Percentiles rank a stretch among this genome's conserved stretches.
These are phyloP conservation scores for Fusarium miscanthi DNA, from an alignment of 2,329 filamentous ascomycete species.

Conservation along the genomic window DNA sequence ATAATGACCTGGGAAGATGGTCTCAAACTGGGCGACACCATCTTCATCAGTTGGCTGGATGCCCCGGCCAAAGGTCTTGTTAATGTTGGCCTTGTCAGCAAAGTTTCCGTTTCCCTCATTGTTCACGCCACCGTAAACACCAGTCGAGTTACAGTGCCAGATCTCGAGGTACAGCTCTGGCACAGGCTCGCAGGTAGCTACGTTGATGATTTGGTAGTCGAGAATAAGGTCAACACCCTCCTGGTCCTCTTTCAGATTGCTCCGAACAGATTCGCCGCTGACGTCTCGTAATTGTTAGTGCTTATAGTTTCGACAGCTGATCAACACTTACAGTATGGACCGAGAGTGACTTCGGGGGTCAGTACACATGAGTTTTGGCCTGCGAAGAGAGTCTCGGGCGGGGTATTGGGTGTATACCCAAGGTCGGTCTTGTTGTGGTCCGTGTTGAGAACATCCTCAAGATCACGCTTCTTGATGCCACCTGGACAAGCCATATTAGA, in stretches of 20 bases:
- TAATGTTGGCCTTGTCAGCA: slow-evolving; percentile 45
- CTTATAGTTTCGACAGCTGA: fast-evolving
- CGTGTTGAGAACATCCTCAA: slow-evolving; percentile 49
- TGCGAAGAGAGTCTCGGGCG: slow-evolving; percentile 50
- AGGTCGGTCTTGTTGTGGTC: slow-evolving; percentile 53
- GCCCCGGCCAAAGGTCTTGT: slow-evolving; percentile 49
- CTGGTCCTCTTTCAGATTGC: slow-evolving; percentile 55
- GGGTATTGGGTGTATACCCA: slow-evolving; percentile 48
- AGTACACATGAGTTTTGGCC: slow-evolving; percentile 58
- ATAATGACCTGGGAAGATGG: slow-evolving; percentile 59
- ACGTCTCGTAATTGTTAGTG: slow-evolving; percentile 33
- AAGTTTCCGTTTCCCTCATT: slow-evolving; percentile 57
- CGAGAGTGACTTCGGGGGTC: slow-evolving; percentile 61
- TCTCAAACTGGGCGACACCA: slow-evolving; percentile 57
- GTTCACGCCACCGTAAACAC: slow-evolving; percentile 57
- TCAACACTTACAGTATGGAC: slow-evolving; percentile 53
- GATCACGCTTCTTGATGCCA: slow-evolving; percentile 47
- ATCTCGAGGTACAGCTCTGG: slow-evolving; percentile 56
- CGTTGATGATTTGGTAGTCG: slow-evolving; percentile 58
- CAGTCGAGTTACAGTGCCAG: slow-evolving; percentile 60
- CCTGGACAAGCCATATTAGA: background rate
- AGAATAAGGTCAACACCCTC: slow-evolving; percentile 54
- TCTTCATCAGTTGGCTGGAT: slow-evolving; percentile 55
- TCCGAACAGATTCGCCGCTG: slow-evolving; percentile 47
- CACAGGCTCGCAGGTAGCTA: slow-evolving; percentile 56